A percentile compares a stretch with the other conserved stretches of the same genome.
Evolutionary conservation across 2,329 filamentous ascomycete species (phyloP).

Genomic region (Alternaria triticimaculans): DNA sequence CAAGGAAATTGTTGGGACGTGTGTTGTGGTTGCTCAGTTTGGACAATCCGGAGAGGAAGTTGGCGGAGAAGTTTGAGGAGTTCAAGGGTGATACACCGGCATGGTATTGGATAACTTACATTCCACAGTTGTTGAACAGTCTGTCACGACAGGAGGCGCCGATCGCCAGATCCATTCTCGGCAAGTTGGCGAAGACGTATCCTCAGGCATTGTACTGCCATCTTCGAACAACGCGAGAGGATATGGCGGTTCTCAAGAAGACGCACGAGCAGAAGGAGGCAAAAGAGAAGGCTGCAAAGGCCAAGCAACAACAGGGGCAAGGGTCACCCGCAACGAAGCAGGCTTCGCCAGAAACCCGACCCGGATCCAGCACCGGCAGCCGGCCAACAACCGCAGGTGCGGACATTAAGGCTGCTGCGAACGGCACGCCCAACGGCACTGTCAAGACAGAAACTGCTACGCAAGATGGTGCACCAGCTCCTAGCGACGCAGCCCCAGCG

Average conservation of each 20-base stretch:
- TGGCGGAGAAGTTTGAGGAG: constrained; percentile 87
- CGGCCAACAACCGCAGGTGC: constrained; percentile 43
- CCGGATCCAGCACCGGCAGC: constrained; percentile 38
- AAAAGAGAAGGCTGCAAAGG: constrained; percentile 58
- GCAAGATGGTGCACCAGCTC: constrained; percentile 33
- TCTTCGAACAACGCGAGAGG: constrained; percentile 89
- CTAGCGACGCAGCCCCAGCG: constrained; percentile 33
- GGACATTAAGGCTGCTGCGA: constrained; percentile 61
- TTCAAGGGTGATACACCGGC: constrained; percentile 97
- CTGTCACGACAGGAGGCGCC: constrained; percentile 89
- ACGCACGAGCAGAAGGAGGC: constrained; percentile 71
- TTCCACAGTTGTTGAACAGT: constrained; percentile 92
- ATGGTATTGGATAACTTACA: constrained; percentile 99
- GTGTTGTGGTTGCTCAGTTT: constrained; percentile 96
- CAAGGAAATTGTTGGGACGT: constrained; percentile 87
- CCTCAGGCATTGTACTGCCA: constrained; percentile 96
- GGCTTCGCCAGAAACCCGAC: constrained; percentile 43
- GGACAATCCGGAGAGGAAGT: constrained; percentile 83
- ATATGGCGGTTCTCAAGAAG: constrained; percentile 92
- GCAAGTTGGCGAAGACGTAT: constrained; percentile 94
- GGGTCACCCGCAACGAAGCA: constrained; percentile 47
- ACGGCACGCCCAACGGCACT: constrained; percentile 48
- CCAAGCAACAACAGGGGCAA: constrained; percentile 67
- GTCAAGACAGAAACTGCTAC: constrained; percentile 49
- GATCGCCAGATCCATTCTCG: constrained; percentile 82